These are phyloP conservation scores for Blastobotrys attinorum DNA, from an alignment of 805 yeast genomes.

Conservation along the genomic window DNA sequence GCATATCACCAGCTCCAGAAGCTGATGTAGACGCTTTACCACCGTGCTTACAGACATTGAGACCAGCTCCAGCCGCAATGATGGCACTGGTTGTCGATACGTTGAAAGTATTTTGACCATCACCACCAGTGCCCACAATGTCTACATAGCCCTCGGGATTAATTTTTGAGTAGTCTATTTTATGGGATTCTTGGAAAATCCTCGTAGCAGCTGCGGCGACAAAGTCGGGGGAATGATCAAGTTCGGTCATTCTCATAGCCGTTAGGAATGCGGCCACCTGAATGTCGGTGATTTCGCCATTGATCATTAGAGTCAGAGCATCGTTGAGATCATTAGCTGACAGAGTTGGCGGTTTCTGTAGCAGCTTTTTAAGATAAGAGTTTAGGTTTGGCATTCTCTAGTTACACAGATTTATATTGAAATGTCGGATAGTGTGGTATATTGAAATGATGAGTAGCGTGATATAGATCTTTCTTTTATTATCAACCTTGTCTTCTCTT, in stretches of 20 bases:
- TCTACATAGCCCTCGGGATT: conserved; percentile 53
- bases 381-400: conserved; percentile 26
- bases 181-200: conserved; percentile 43
- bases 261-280: conserved; percentile 77
- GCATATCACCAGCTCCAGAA: conserved; percentile 90
- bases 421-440: no score
- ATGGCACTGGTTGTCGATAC: conserved; percentile 94
- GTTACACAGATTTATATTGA: no score
- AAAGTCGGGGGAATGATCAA: conserved; percentile 74
- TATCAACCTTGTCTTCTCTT: no score
- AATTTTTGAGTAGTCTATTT: conserved; percentile 15
- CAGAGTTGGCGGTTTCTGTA: conserved; percentile 53
- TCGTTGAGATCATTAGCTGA: conserved; percentile 55
- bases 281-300: conserved; percentile 53
- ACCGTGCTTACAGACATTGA: conserved; percentile 88
- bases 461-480: no score
- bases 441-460: no score
- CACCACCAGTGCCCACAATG: conserved; percentile 99
- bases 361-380: conserved; percentile 59
- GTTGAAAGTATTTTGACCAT: conserved; percentile 94
- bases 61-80: conserved; percentile 80
- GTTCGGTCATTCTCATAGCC: conserved; percentile 59
- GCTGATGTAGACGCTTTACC: conserved; percentile 93
- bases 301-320: conserved; percentile 55
- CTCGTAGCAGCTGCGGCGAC: conserved; percentile 83